Evolutionary conservation across 2,329 filamentous ascomycete genomes (phyloP).

Genomic region (Colletotrichum sansevieriae): DNA sequence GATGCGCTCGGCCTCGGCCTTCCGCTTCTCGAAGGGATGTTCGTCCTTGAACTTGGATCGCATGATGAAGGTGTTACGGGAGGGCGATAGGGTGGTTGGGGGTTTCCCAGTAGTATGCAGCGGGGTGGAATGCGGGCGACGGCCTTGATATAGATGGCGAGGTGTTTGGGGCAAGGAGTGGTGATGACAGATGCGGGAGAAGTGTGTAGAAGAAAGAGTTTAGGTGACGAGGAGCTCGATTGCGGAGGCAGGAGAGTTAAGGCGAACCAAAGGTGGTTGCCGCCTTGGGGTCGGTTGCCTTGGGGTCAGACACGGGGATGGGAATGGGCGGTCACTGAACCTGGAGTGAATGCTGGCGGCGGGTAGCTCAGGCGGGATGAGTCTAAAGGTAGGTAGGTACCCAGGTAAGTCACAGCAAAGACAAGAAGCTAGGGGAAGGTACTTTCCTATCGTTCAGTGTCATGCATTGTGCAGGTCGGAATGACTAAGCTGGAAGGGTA

Average conservation of each 20-base stretch:
- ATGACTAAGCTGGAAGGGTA: conserved; percentile 27
- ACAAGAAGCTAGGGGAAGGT: conserved; percentile 16
- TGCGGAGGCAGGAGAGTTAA: conserved; percentile 41
- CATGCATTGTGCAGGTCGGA: too few relatives aligned
- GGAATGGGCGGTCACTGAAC: conserved; percentile 42
- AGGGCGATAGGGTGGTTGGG: conserved; percentile 41
- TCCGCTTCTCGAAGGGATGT: conserved; percentile 99
- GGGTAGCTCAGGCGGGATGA: too few relatives aligned
- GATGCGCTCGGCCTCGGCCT: conserved; percentile 99
- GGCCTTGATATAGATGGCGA: conserved; percentile 39
- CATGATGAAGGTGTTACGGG: conserved; percentile 72
- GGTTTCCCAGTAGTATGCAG: conserved; percentile 34
- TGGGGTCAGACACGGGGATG: conserved; percentile 38
- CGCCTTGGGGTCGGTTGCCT: conserved; percentile 36
- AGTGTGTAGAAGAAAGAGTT: conserved; percentile 42
- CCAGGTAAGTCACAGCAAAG: conserved; percentile 16
- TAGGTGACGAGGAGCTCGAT: conserved; percentile 39
- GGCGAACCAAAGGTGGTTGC: too few relatives aligned
- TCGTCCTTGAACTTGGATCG: conserved; percentile 99
- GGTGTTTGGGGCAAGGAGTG: conserved; percentile 23
- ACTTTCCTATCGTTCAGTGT: not conserved
- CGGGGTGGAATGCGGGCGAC: conserved; percentile 29
- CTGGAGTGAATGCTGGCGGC: too few relatives aligned
- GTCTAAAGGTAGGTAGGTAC: conserved; percentile 4
- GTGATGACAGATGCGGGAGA: conserved; percentile 39